These are phyloP conservation scores for Candida pseudofarinosa DNA, from an alignment of 805 yeast species.

Conservation along the genomic window DNA sequence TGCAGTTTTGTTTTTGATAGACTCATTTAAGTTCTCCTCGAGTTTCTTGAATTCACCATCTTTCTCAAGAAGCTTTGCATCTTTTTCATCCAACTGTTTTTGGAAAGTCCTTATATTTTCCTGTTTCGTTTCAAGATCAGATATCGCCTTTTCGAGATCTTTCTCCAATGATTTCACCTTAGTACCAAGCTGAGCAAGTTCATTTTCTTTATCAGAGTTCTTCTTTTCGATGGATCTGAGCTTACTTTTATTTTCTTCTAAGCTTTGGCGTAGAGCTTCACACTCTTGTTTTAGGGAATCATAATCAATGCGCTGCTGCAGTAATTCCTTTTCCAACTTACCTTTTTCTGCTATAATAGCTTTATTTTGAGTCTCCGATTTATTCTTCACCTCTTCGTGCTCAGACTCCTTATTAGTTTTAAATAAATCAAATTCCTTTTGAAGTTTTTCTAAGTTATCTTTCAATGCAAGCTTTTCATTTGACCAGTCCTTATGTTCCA, in stretches of 20 bases:
- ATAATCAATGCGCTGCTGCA: background rate
- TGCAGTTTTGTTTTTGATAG: background rate
- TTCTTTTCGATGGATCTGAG: background rate
- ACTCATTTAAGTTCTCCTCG: background rate
- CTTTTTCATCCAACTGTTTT: background rate
- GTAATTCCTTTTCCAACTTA: background rate
- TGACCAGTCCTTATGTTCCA: background rate
- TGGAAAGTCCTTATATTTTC: background rate
- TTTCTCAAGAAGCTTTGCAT: background rate
- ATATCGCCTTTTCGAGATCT: background rate
- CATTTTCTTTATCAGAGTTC: background rate
- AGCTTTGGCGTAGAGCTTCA: background rate
- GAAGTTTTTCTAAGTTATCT: background rate
- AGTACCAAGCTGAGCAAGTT: background rate
- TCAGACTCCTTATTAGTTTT: constrained; percentile 5
- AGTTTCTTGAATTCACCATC: background rate
- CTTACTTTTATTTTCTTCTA: background rate
- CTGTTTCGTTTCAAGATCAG: background rate
- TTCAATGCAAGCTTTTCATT: background rate
- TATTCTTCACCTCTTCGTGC: constrained; percentile 1
- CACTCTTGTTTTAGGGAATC: background rate
- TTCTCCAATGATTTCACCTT: background rate
- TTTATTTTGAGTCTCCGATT: background rate
- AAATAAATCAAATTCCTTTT: background rate
- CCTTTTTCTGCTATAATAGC: background rate